phyloP scores from a whole-genome alignment of 2,329 filamentous ascomycete species.

The Ophiostoma quercus region DNA sequence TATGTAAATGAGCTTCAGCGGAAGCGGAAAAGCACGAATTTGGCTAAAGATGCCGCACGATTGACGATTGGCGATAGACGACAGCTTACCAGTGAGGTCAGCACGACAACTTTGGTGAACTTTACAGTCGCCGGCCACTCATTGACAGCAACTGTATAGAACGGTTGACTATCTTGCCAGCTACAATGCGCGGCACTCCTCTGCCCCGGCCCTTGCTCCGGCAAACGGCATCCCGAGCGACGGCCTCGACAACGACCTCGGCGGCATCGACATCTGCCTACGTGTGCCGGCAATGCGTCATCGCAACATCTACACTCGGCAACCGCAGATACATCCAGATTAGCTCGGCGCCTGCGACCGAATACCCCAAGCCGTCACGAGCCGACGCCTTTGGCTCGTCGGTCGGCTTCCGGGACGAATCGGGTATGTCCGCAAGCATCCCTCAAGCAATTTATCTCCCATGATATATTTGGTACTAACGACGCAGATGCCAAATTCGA shows the following conservation, averaged over 20 bases:
- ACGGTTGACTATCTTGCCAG: no score
- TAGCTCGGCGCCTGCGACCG: conserved; percentile 55
- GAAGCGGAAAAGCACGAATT: conserved; percentile 10
- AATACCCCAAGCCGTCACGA: conserved; percentile 43
- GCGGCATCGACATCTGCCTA: conserved; percentile 32
- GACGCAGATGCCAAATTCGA: conserved; percentile 83
- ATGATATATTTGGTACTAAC: neutral
- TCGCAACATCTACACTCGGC: neutral
- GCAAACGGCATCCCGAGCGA: conserved; percentile 22
- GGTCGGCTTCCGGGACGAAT: conserved; percentile 43
- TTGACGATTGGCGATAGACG: conserved; percentile 18
- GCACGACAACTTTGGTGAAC: no score
- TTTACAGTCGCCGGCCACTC: no score
- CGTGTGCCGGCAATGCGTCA: conserved; percentile 49
- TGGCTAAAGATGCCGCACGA: neutral
- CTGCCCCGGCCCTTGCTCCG: conserved; percentile 19
- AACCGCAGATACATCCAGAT: conserved; percentile 51
- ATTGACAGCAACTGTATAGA: no score
- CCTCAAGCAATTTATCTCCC: neutral
- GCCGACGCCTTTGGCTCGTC: conserved; percentile 52
- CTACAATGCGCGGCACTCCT: conserved; percentile 24
- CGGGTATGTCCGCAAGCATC: conserved; percentile 41
- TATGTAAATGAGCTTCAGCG: conserved; percentile 1
- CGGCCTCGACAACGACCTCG: neutral
- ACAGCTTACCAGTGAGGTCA: conserved; percentile 5